Evolutionary conservation across 441 rosid genomes (phyloP).

Genomic region (Adansonia gregorii): DNA sequence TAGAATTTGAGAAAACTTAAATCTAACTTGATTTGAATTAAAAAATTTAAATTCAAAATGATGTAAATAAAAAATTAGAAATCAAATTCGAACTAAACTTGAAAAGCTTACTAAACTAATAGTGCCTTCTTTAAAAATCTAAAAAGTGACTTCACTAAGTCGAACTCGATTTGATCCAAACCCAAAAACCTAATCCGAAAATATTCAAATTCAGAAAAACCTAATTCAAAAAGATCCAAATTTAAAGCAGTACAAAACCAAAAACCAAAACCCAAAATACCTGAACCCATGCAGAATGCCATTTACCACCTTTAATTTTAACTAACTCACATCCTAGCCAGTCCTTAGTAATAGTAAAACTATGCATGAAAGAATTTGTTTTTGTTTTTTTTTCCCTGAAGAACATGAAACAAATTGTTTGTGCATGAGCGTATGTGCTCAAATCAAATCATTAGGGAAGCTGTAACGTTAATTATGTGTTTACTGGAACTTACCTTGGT

Average conservation of each 20-base stretch:
- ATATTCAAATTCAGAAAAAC: too few relatives aligned
- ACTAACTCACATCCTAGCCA: background rate
- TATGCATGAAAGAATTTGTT: background rate
- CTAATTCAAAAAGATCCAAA: background rate
- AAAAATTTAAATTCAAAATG: too few relatives aligned
- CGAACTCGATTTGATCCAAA: background rate
- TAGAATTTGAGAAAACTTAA: too few relatives aligned
- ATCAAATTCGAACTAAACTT: background rate
- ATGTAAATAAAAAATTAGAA: background rate
- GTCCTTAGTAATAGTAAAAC: background rate
- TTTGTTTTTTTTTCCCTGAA: too few relatives aligned
- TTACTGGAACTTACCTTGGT: conserved; percentile 56
- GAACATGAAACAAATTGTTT: too few relatives aligned
- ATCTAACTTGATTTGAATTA: too few relatives aligned
- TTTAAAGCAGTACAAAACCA: background rate
- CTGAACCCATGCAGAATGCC: background rate
- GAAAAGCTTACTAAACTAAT: too few relatives aligned
- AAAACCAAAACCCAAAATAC: background rate
- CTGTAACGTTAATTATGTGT: background rate
- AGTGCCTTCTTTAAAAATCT: too few relatives aligned
- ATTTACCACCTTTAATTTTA: background rate
- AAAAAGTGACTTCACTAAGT: too few relatives aligned
- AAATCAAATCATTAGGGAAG: background rate
- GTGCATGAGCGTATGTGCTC: background rate
- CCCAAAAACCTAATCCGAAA: background rate